Base-by-base conservation (phyloP, 176 grass and related monocot species). In the Guadua angustifolia region DNA sequence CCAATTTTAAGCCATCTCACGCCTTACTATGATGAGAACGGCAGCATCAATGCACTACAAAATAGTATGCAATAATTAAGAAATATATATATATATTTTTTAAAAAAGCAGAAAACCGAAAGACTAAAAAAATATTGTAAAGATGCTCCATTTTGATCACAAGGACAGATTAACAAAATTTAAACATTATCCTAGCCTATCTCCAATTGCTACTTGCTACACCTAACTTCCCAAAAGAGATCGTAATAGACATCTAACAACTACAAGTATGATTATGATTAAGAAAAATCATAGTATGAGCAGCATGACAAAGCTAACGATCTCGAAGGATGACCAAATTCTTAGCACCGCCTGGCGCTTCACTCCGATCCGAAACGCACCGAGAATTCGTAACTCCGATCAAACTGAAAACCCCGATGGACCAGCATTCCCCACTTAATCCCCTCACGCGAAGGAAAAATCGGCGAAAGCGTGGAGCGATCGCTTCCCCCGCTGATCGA, bases 401-500 rank as follows among this genome's bases (percentile, higher is more conserved):
- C 52, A n/a, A 59, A 58, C 52, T 2, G 26, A 72, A 72, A 76
- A 55, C 32, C 45, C 29, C 29, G 57, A 75, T 8, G 16, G 14
- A 38, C 12, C 57, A n/a, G 57, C 57, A 60, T 60, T 60, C 57
- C 57, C n/a, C 73, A 56, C 50, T 15, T 7, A 56, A 56, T n/a
- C 49, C 39, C 51, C 5, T 55, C 32, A 21, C 49, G 39, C 14
- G 3, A 35, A 75, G 21, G 15, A 18, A 75, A 57, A 55, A 55
- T 74, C 29, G 35, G 36, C 35, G 21, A 42, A 42, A n/a, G 35
- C 32, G 18, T 5, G 49, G 25, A 33, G 9, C 45, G 36, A 56
- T 56, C 72, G 72, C 72, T 21, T 38, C 4, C 72, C 72, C 49
- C 29, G 6, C 72, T 1, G 72, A 75, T 75, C 72, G 72, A 36